Evolutionary conservation across 2,329 filamentous ascomycete species (phyloP).

Genomic region (Cytospora schulzeri): DNA sequence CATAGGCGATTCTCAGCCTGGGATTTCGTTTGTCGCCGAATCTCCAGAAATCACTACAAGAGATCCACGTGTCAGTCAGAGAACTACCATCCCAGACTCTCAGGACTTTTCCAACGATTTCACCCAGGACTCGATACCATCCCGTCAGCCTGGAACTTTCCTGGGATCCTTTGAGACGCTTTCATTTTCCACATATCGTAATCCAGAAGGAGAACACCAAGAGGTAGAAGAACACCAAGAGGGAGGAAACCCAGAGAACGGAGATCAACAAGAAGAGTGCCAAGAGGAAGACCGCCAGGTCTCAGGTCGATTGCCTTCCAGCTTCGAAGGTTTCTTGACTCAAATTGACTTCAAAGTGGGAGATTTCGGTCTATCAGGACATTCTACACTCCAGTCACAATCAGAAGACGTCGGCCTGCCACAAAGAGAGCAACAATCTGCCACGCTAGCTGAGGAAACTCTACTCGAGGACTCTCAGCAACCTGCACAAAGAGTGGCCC

Average conservation of each 20-base stretch:
- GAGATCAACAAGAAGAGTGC: neutral
- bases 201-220: constrained; percentile 3
- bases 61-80: constrained; percentile 33
- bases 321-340: constrained; percentile 22
- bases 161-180: constrained; percentile 20
- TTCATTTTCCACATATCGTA: constrained; percentile 7
- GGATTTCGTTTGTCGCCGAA: neutral
- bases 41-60: constrained; percentile 20
- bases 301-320: neutral
- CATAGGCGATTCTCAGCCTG: constrained; percentile 22
- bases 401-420: neutral
- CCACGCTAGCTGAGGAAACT: constrained; percentile 9
- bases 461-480: constrained; percentile 22
- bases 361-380: neutral
- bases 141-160: constrained; percentile 21
- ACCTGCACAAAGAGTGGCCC: constrained; percentile 23
- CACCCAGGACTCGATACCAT: constrained; percentile 23
- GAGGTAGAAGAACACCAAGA: constrained; percentile 2
- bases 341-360: constrained; percentile 23
- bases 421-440: constrained; percentile 1
- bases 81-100: constrained; percentile 47
- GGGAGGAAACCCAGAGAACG: neutral
- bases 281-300: neutral
- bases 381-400: neutral
- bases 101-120: constrained; percentile 37